Percentiles rank a stretch among this genome's conserved stretches.
These are phyloP conservation scores for Amanita molliuscula DNA, from an alignment of 768 basidiomycete species.

Conservation along the genomic window DNA sequence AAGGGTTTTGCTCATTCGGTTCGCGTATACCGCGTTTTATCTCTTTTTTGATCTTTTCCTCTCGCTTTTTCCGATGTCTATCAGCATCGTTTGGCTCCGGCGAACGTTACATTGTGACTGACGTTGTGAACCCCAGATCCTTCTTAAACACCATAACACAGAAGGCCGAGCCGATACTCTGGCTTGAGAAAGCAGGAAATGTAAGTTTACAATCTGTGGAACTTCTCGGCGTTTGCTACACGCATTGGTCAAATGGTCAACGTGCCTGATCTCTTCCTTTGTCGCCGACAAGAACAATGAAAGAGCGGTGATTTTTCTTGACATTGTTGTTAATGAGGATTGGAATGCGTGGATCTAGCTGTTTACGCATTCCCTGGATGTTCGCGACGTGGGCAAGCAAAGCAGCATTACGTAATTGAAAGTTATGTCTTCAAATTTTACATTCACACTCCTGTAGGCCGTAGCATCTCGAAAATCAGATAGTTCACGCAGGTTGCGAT, in stretches of 20 bases:
- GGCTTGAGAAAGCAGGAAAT: constrained; percentile 89
- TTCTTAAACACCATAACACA: constrained; percentile 98
- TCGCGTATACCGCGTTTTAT: constrained; percentile 92
- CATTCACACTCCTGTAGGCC: too few species aligned
- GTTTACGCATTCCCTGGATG: constrained; percentile 54
- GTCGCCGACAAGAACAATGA: constrained; percentile 95
- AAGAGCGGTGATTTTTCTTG: constrained; percentile 84
- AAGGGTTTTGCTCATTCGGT: constrained; percentile 91
- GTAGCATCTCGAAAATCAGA: too few species aligned
- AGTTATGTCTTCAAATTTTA: too few species aligned
- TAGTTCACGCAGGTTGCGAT: too few species aligned
- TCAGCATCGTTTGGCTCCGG: background rate
- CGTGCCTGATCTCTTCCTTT: constrained; percentile 82
- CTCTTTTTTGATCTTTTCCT: constrained; percentile 94
- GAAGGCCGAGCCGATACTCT: constrained; percentile 82
- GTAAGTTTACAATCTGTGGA: constrained; percentile 80
- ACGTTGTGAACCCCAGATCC: constrained; percentile 93
- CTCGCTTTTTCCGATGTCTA: constrained; percentile 93
- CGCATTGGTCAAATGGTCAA: background rate
- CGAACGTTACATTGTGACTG: constrained; percentile 12
- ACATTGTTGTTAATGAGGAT: constrained; percentile 91
- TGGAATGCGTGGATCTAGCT: constrained; percentile 88
- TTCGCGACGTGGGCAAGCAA: background rate
- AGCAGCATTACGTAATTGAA: too few species aligned
- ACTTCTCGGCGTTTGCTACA: background rate